These are phyloP conservation scores for Fusarium virguliforme DNA, from an alignment of 2,329 filamentous ascomycete genomes.

Conservation along the genomic window DNA sequence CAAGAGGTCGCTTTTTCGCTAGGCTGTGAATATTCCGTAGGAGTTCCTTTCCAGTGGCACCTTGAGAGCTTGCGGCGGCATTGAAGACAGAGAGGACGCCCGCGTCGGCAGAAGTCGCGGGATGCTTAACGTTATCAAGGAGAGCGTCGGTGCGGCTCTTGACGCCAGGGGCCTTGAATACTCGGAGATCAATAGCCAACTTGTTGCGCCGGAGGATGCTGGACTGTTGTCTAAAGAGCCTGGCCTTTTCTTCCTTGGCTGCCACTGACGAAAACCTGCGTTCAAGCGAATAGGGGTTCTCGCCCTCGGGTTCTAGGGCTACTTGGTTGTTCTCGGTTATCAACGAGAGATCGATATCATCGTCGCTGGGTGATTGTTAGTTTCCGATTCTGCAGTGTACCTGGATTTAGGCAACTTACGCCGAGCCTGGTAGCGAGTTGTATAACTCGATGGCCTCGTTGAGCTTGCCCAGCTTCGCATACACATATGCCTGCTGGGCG, in stretches of 20 bases:
- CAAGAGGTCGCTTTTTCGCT: slow-evolving; percentile 81
- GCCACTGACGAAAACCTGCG: slow-evolving; percentile 72
- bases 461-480: slow-evolving; percentile 75
- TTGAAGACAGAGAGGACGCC: slow-evolving; percentile 68
- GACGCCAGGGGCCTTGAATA: slow-evolving; percentile 78
- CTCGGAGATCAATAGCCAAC: slow-evolving; percentile 75
- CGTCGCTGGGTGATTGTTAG: slow-evolving; percentile 65
- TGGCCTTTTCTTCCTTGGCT: slow-evolving; percentile 70
- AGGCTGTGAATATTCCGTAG: slow-evolving; percentile 79
- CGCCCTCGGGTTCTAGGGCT: slow-evolving; percentile 58
- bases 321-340: slow-evolving; percentile 77
- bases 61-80: slow-evolving; percentile 81
- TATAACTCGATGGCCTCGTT: slow-evolving; percentile 77
- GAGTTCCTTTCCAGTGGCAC: slow-evolving; percentile 75
- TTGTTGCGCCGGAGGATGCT: slow-evolving; percentile 71
- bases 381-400: not conserved
- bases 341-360: slow-evolving; percentile 76
- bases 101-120: slow-evolving; percentile 53
- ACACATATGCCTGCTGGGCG: slow-evolving; percentile 82
- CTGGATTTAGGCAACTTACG: slow-evolving; percentile 64
- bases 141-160: slow-evolving; percentile 63
- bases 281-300: slow-evolving; percentile 80
- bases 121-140: slow-evolving; percentile 53
- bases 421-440: slow-evolving; percentile 71
- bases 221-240: slow-evolving; percentile 80